These are phyloP conservation scores for Phyllostachys edulis DNA, from an alignment of 176 grass and related monocot species.

Conservation along the genomic window DNA sequence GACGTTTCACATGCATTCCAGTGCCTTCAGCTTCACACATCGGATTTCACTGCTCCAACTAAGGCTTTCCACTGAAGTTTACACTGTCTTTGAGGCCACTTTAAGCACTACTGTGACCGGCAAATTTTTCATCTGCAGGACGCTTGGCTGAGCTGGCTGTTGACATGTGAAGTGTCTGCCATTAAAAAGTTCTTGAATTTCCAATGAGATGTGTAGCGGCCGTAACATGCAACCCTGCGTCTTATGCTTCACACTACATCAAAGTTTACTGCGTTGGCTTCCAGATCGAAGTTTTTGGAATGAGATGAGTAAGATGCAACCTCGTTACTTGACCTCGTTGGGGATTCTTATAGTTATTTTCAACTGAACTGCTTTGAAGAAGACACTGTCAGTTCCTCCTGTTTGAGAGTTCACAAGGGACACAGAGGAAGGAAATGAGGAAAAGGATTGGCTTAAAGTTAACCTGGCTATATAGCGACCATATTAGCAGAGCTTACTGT, in stretches of 20 bases:
- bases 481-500: not conserved
- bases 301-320: not conserved
- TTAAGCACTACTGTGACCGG: not conserved
- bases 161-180: not conserved
- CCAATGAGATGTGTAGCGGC: not conserved
- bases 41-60: not conserved
- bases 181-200: not conserved
- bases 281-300: not conserved
- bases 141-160: slow-evolving; percentile 7
- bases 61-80: not conserved
- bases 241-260: not conserved
- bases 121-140: not conserved
- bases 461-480: not conserved
- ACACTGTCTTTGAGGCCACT: not conserved
- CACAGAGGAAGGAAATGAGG: too few species aligned
- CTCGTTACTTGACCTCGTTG: not conserved
- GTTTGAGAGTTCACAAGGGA: not conserved
- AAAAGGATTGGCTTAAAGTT: not conserved
- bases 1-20: not conserved
- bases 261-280: not conserved
- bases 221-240: not conserved
- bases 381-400: not conserved
- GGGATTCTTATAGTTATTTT: not conserved
- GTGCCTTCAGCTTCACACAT: not conserved
- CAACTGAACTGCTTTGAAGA: not conserved